Evolutionary conservation across 2,329 filamentous ascomycete species (phyloP), one percentile per base, ranked within the genome.

Genomic region (Phyllosticta citriasiana): DNA sequence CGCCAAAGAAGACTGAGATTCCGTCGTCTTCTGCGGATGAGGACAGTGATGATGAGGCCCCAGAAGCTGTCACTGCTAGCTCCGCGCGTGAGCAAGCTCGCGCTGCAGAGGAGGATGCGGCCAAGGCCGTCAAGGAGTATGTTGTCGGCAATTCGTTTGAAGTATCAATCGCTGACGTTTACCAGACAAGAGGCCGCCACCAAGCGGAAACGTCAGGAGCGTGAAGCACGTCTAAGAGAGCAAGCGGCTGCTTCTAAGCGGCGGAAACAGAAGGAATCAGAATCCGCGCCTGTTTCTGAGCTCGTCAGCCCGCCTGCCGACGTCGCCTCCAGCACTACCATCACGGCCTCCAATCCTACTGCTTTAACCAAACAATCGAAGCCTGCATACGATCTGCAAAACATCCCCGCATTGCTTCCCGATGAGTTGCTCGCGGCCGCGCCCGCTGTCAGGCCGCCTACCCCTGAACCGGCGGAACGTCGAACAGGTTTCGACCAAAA

Each of bases 361-460:
- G 58, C 35, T 3, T 2, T 60, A 12, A 27, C 24, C 26, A 60
- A 55, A 12, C 33, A 12, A 8, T 51, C 58, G 16, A 56, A 47
- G 59, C 65, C 62, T 10, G 62, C 63, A 6, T 56, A 68, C 62
- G 71, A 64, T 67, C 71, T 67, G 69, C 69, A 64, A 54, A 67
- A 70, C 66, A 73, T 82, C 12, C 80, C 80, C 5, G 75, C 74
- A 50, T 73, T 82, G 24, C 76, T 83, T 35, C 80, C 80, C 4
- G 76, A 78, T 57, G 78, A 80, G 25, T 76, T 83, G 52, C 69
- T 83, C 56, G 78, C 77, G 57, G 74, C 76, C 14, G 75, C 77
- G 26, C 78, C 77, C 24, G 71, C 73, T 30, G 67, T 69, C 9
- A 73, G 77, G 25, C 75, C 77, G 4, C 77, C 76, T 2, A 79